Base-by-base conservation (phyloP, 768 basidiomycete species). In the Austroboletus eburneus region DNA sequence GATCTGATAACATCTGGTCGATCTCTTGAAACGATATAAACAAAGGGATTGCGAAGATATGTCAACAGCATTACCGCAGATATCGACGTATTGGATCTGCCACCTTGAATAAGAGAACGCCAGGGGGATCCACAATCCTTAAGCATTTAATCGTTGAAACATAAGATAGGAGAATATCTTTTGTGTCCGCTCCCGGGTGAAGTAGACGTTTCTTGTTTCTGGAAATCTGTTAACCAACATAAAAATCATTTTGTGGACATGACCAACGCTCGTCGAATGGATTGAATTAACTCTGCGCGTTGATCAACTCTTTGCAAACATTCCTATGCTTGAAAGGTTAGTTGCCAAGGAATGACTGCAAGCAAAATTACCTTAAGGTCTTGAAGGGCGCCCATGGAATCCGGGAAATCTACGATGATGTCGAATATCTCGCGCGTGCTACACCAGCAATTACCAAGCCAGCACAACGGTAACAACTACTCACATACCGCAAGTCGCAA, bases 181-280 rank as follows among this genome's bases (percentile, higher is more conserved):
- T 88, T 1, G 96, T 99, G 53, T 93, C 93, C 5, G 93, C 91
- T 3, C 95, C 96, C 1, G 95, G 96, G 59, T 98, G 94, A 6
- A 99, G 80, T 1, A 99, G 76, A 5, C 96, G 86, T 59, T 84
- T 85, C 46, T 78, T 79, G 57, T 91, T 92, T 9, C 91, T 96
- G 61, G 12, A 36, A 10, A 35, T 23, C 3, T 30, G 42, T 62
- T 25, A 59, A 30, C 30, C 21, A 29, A 5, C 13, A 43, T 14
- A 22, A 22, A 46, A 17, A 45, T 12, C 33, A 2, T 23, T 7
- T 3, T 9, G 10, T n/a, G n/a, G n/a, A n/a, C n/a, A 12, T 29
- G 34, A 64, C 63, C 35, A 50, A 95, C 93, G 85, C 79, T 71
- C 83, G 82, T 22, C 91, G 85, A 18, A 97, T 71, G 20, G 82